Percentiles rank a stretch among this genome's conserved stretches.
These are phyloP conservation scores for Microbotryum scabiosae DNA, from an alignment of 1,284 basidiomycete species.

Conservation along the genomic window DNA sequence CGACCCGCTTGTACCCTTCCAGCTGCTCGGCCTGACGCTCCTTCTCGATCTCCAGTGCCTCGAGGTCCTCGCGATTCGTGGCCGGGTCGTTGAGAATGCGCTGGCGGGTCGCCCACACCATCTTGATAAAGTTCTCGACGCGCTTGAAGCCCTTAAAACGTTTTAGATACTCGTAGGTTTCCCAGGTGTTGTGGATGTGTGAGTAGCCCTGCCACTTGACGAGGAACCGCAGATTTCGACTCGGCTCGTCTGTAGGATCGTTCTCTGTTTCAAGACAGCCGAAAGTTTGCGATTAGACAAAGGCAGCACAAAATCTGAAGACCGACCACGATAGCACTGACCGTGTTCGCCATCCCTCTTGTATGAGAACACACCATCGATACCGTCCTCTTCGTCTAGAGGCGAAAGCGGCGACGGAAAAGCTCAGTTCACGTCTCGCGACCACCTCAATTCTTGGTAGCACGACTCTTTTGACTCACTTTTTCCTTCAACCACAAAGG, in stretches of 20 bases:
- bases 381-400: constrained; percentile 37
- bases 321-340: constrained; percentile 5
- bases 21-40: constrained; percentile 83
- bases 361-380: constrained; percentile 44
- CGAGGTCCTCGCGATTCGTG: constrained; percentile 76
- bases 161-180: constrained; percentile 81
- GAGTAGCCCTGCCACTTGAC: constrained; percentile 45
- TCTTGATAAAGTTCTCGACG: constrained; percentile 97
- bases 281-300: not conserved
- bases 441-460: too few species aligned
- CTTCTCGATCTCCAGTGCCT: constrained; percentile 68
- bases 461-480: constrained; percentile 6
- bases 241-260: constrained; percentile 41
- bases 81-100: constrained; percentile 58
- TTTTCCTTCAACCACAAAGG: not conserved
- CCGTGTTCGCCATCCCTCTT: constrained; percentile 37
- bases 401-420: not conserved
- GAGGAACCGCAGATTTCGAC: constrained; percentile 41
- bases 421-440: not conserved
- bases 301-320: not conserved
- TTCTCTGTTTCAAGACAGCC: constrained; percentile 22
- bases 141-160: constrained; percentile 90
- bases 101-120: constrained; percentile 56
- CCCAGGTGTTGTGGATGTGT: constrained; percentile 74
- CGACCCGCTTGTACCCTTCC: constrained; percentile 84